These are phyloP conservation scores for Debaryomyces sp. DNA, from an alignment of 1,139 yeast genomes.

Conservation along the genomic window DNA sequence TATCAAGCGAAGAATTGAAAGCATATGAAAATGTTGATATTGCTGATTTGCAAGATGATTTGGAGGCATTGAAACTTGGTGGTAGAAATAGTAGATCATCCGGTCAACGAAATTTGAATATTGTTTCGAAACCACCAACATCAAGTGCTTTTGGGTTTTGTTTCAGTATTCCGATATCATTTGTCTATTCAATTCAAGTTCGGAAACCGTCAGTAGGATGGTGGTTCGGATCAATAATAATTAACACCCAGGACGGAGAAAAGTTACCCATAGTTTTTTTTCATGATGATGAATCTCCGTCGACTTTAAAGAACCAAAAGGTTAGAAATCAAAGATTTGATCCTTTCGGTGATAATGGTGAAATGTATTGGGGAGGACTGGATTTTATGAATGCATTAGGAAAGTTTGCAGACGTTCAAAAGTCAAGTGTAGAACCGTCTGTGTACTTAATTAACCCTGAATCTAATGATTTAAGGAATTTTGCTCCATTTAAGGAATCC, in stretches of 20 bases:
- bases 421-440: slow-evolving; percentile 70
- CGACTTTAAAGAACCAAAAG: slow-evolving; percentile 65
- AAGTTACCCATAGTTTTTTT: slow-evolving; percentile 82
- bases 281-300: slow-evolving; percentile 85
- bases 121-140: slow-evolving; percentile 54
- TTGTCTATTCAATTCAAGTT: slow-evolving; percentile 76
- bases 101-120: slow-evolving; percentile 16
- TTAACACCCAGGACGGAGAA: slow-evolving; percentile 72
- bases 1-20: slow-evolving; percentile 48
- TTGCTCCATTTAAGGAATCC: slow-evolving; percentile 58
- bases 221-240: slow-evolving; percentile 88
- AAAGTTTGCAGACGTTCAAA: slow-evolving; percentile 61
- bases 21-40: slow-evolving; percentile 58
- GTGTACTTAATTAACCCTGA: slow-evolving; percentile 81
- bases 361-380: slow-evolving; percentile 88
- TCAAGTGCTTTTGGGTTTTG: slow-evolving; percentile 64
- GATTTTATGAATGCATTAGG: slow-evolving; percentile 64
- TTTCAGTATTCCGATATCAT: slow-evolving; percentile 61
- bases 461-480: slow-evolving; percentile 73
- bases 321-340: slow-evolving; percentile 66
- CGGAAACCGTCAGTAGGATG: slow-evolving; percentile 83
- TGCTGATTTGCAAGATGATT: slow-evolving; percentile 29
- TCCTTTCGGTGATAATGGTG: slow-evolving; percentile 67
- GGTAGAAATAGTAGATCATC: slow-evolving; percentile 18
- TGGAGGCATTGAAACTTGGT: slow-evolving; percentile 19